Base-by-base conservation (phyloP, 2,329 filamentous ascomycete species). In the Claviceps capensis region DNA sequence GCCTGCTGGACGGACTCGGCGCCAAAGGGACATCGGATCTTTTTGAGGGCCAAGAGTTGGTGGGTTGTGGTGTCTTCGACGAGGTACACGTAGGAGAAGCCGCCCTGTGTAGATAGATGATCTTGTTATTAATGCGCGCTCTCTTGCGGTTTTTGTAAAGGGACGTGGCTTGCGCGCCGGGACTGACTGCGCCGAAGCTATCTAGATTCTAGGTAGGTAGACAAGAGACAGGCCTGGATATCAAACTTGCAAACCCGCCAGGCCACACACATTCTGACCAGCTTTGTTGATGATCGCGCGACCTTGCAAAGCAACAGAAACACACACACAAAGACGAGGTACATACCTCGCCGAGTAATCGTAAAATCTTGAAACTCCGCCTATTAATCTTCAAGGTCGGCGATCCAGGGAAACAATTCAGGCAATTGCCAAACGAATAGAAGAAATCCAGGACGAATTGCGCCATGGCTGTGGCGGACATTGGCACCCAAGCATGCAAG, bases 31-130 rank as follows among this genome's bases (percentile, higher is more conserved):
- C 93, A 98, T 65, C 91, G 85, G 68, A 98, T 98, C 78, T 98
- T 98, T 71, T 98, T 98, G 56, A 97, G 82, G 17, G 93, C 93
- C 68, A 95, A 91, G 47, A 95, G 79, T 61, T 91, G 82, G 54
- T 87, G 86, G 50, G 82, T 85, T 51, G 81, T 75, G 47, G 86
- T 91, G 68, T 96, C 90, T 75, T 97, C 87, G 54, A 98, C 93
- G 54, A 98, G 86, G 72, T 98, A 98, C 61, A 98, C 93, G 70
- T 97, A 98, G 58, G 89, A 95, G 75, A 98, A 98, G 63, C 93
- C 93, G 65, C 93, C 93, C 85, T 49, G n/a, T 38, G 3, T 11
- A 34, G 3, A 34, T 34, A 11, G 3, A 34, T 34, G 4, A 11
- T 34, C 30, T 11, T 34, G 30, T 34, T 11, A 34, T 34, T 34